These are phyloP conservation scores for Candida vaughaniae DNA, from an alignment of 805 yeast genomes.

Conservation along the genomic window DNA sequence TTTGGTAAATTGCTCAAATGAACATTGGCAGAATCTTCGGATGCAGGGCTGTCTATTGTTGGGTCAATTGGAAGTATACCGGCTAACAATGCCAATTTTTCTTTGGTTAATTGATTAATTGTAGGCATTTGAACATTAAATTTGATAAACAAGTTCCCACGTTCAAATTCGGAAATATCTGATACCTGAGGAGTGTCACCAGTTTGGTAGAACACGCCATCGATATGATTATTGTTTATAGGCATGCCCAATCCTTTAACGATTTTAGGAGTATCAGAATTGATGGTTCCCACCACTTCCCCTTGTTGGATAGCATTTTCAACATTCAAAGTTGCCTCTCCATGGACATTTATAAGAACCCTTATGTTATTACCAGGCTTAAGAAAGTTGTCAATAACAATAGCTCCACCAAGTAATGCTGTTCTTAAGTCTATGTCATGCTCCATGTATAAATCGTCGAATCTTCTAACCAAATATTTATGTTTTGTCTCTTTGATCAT, in stretches of 20 bases:
- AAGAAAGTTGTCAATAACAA: conserved; percentile 34
- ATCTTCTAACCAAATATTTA: conserved; percentile 40
- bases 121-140: conserved; percentile 38
- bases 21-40: conserved; percentile 1
- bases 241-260: conserved; percentile 66
- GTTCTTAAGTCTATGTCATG: conserved; percentile 51
- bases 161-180: conserved; percentile 18
- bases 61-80: conserved; percentile 19
- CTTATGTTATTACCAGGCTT: conserved; percentile 30
- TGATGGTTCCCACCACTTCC: conserved; percentile 53
- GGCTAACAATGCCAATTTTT: conserved; percentile 20
- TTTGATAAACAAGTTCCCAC: conserved; percentile 40
- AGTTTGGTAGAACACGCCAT: conserved; percentile 27
- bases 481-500: conserved; percentile 45
- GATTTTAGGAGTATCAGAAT: conserved; percentile 48
- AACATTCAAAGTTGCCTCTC: conserved; percentile 15
- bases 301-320: conserved; percentile 31
- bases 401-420: conserved; percentile 56
- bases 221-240: conserved; percentile 23
- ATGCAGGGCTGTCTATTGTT: background rate
- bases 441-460: conserved; percentile 44
- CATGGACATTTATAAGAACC: conserved; percentile 37
- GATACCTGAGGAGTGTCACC: conserved; percentile 2
- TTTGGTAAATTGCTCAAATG: conserved; percentile 12
- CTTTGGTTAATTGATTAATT: conserved; percentile 23